Conservation (phyloP, 768 basidiomycete genomes). For the Rhizopogon sp. region DNA sequence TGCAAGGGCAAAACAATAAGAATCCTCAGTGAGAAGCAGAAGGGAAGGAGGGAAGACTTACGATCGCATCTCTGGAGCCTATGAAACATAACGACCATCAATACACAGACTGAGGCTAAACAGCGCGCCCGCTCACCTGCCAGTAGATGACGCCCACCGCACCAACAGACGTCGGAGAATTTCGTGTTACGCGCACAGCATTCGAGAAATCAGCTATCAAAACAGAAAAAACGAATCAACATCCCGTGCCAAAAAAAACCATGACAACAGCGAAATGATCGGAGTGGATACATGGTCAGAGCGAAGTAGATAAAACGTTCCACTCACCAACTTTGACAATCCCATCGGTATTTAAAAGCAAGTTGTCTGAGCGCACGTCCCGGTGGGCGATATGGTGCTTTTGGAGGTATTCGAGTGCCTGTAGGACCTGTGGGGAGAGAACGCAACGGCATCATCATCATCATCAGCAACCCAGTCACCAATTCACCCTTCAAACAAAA, state of each 20-base stretch:
- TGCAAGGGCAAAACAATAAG: conserved; percentile 21
- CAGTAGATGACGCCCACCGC: conserved; percentile 72
- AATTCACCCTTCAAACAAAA: conserved; percentile 9
- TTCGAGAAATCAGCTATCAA: conserved; percentile 76
- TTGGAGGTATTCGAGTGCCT: conserved; percentile 63
- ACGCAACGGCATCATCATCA: no score
- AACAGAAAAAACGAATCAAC: conserved; percentile 1
- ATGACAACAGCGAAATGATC: neutral
- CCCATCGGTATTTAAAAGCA: conserved; percentile 65
- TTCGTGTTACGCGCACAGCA: conserved; percentile 55
- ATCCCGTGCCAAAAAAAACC: neutral
- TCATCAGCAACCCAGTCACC: neutral
- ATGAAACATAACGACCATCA: conserved; percentile 1
- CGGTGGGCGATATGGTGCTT: conserved; percentile 69
- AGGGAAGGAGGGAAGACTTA: conserved; percentile 29
- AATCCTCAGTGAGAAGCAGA: neutral
- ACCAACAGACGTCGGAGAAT: conserved; percentile 48
- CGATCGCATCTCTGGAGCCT: conserved; percentile 75
- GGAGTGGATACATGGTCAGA: neutral
- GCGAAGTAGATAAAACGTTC: neutral
- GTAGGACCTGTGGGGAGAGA: conserved; percentile 42
- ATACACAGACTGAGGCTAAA: neutral
- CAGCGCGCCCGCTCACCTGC: conserved; percentile 45
- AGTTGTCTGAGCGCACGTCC: conserved; percentile 80
- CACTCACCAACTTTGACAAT: conserved; percentile 69